phyloP scores from a whole-genome alignment of 2,329 filamentous ascomycete genomes.

The Ceratocystis colombiana region DNA sequence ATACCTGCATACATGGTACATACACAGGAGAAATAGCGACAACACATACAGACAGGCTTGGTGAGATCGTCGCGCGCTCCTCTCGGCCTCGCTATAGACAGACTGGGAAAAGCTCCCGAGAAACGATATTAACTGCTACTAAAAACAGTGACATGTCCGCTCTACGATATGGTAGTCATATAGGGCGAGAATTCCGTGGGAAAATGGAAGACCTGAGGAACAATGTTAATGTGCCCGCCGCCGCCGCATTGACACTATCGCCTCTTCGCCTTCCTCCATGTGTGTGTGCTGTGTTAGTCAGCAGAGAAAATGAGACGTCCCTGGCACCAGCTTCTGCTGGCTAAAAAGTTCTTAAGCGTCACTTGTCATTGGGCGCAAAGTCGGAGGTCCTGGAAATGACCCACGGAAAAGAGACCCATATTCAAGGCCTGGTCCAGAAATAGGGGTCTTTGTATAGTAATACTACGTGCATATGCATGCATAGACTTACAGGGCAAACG shows the following conservation, averaged over 20 bases:
- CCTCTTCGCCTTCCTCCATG: background rate
- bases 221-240: slow-evolving; percentile 1
- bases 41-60: background rate
- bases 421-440: background rate
- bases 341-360: background rate
- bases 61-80: background rate
- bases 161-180: background rate
- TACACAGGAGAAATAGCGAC: background rate
- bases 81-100: background rate
- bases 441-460: background rate
- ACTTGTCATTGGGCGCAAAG: background rate
- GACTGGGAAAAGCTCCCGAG: slow-evolving; percentile 7
- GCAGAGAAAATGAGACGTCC: background rate
- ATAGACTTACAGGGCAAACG: background rate
- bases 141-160: background rate
- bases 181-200: background rate
- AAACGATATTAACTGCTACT: background rate
- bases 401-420: background rate
- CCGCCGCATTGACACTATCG: background rate
- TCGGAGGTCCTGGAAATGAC: background rate
- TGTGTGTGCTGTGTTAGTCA: background rate
- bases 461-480: background rate
- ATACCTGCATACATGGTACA: background rate
- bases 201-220: background rate
- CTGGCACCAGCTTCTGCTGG: background rate